phyloP scores from a whole-genome alignment of 805 yeast genomes.

The Candida insectalens region DNA sequence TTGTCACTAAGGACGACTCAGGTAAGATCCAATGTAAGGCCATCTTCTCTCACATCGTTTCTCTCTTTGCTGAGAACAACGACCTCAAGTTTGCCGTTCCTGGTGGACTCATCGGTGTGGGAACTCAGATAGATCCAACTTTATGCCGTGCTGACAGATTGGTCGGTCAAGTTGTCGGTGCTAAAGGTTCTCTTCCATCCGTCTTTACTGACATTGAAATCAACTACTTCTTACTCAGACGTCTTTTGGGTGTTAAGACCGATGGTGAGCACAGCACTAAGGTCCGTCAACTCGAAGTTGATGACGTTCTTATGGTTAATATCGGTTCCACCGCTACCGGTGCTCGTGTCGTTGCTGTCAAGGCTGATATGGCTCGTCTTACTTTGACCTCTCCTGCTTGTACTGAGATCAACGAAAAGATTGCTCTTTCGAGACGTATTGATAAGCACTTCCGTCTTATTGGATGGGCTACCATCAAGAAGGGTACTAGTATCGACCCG shows the following conservation, averaged over 20 bases:
- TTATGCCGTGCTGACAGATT: constrained; percentile 98
- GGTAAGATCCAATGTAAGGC: constrained; percentile 91
- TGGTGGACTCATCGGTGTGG: constrained; percentile 99
- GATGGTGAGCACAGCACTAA: constrained; percentile 96
- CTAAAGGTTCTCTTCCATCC: constrained; percentile 91
- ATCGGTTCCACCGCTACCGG: constrained; percentile 99
- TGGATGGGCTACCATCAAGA: constrained; percentile 99
- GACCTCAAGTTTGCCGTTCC: constrained; percentile 98
- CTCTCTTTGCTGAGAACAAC: constrained; percentile 94
- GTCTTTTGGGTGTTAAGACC: constrained; percentile 96
- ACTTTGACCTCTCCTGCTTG: constrained; percentile 97
- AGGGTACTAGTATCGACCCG: constrained; percentile 85
- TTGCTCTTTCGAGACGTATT: constrained; percentile 96
- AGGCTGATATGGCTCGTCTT: constrained; percentile 98
- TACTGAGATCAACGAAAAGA: constrained; percentile 96
- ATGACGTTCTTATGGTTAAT: constrained; percentile 97
- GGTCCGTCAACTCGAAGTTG: constrained; percentile 87
- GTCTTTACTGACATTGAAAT: constrained; percentile 96
- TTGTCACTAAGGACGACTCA: constrained; percentile 87
- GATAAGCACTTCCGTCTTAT: constrained; percentile 99
- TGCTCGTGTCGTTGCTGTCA: constrained; percentile 95
- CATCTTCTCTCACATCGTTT: constrained; percentile 85
- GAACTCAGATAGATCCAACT: constrained; percentile 98
- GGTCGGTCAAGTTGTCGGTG: constrained; percentile 98
- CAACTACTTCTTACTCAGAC: constrained; percentile 91